phyloP scores from a whole-genome alignment of 2,329 filamentous ascomycete species.

The Beauveria sp. region DNA sequence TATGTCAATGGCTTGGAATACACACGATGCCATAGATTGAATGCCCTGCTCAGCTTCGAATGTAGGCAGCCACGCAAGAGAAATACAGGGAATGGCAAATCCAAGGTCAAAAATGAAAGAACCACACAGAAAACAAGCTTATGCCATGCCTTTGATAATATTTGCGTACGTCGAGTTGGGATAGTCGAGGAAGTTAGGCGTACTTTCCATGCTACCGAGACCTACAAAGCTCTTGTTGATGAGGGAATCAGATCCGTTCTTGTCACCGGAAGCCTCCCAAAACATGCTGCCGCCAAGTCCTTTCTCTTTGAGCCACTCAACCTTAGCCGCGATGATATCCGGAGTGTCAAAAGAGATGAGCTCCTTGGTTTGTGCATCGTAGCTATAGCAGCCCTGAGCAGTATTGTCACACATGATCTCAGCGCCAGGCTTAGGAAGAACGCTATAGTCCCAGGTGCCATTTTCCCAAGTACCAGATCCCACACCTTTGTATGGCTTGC shows the following conservation, averaged over 20 bases:
- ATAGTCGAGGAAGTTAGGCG: conserved; percentile 43
- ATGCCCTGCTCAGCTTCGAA: too few relatives aligned
- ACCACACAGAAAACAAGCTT: not conserved
- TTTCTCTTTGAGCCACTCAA: conserved; percentile 52
- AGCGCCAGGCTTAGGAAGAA: conserved; percentile 55
- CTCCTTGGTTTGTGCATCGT: conserved; percentile 49
- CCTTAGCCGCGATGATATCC: conserved; percentile 52
- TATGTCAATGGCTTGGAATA: not conserved
- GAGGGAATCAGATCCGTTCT: conserved; percentile 49
- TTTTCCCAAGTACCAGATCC: conserved; percentile 65
- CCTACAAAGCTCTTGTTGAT: conserved; percentile 42
- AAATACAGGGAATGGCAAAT: not conserved
- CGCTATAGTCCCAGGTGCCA: conserved; percentile 77
- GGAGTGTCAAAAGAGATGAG: conserved; percentile 69
- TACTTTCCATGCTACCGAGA: conserved; percentile 33
- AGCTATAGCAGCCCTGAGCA: conserved; percentile 61
- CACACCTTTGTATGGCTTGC: conserved; percentile 53
- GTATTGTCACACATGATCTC: conserved; percentile 48
- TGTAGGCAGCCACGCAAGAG: not conserved
- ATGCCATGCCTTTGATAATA: conserved; percentile 28
- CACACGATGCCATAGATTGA: too few relatives aligned
- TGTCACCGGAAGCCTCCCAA: conserved; percentile 73
- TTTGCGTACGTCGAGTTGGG: conserved; percentile 49
- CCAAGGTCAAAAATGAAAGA: not conserved
- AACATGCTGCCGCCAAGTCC: conserved; percentile 74